Evolutionary conservation across 176 grass and related monocot genomes (phyloP).

Genomic region (Puya raimondii): DNA sequence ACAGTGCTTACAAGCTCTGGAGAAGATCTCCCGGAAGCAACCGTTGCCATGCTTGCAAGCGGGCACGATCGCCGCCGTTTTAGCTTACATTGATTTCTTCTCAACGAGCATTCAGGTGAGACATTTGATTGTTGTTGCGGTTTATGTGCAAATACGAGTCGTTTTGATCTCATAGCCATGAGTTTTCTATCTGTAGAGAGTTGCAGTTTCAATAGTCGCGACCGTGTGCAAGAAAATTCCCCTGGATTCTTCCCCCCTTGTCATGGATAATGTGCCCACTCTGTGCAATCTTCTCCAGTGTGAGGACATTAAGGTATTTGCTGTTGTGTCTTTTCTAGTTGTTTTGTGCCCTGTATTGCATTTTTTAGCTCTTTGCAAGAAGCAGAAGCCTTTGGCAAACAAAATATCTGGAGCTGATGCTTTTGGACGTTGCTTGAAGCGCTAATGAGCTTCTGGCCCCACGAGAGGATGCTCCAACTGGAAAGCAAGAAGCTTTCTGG

Average conservation of each 20-base stretch:
- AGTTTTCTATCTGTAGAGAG: slow-evolving; percentile 32
- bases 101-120: slow-evolving; percentile 67
- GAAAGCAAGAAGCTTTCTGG: too few relatives aligned
- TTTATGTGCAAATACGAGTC: too few relatives aligned
- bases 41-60: slow-evolving; percentile 67
- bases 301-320: slow-evolving; percentile 57
- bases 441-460: too few relatives aligned
- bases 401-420: too few relatives aligned
- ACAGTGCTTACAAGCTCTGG: slow-evolving; percentile 90
- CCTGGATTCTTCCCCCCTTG: slow-evolving; percentile 45
- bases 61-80: slow-evolving; percentile 55
- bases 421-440: too few relatives aligned
- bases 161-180: too few relatives aligned
- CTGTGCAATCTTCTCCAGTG: slow-evolving; percentile 76
- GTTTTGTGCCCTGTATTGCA: slow-evolving; percentile 4
- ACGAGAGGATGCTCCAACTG: too few relatives aligned
- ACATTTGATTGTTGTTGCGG: background rate
- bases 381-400: too few relatives aligned
- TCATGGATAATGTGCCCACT: slow-evolving; percentile 54
- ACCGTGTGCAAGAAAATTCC: slow-evolving; percentile 72
- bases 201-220: slow-evolving; percentile 58
- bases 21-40: slow-evolving; percentile 76
- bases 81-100: slow-evolving; percentile 80
- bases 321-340: background rate
- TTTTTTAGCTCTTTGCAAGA: background rate